Percentiles rank a stretch among this genome's conserved stretches.
These are phyloP conservation scores for Dendrocalamus latiflorus DNA, from an alignment of 202 grass and related monocot species.

Conservation along the genomic window DNA sequence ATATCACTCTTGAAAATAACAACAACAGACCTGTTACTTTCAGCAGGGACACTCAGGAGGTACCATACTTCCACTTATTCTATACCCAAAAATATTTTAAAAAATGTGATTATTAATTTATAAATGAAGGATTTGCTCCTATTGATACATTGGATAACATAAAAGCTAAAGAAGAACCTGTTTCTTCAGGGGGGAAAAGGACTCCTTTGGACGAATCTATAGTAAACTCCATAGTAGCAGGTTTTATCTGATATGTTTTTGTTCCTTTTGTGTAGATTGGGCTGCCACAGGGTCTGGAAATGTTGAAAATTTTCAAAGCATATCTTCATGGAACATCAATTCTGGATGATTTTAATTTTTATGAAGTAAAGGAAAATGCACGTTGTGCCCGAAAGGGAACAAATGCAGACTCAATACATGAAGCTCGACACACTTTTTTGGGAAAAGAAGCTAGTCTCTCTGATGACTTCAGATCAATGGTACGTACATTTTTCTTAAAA, in stretches of 20 bases:
- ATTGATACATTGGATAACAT: neutral
- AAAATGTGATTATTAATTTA: neutral
- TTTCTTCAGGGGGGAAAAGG: neutral
- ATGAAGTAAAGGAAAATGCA: constrained; percentile 51
- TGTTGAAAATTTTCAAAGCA: constrained; percentile 63
- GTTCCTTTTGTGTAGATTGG: constrained; percentile 40
- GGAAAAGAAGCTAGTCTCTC: neutral
- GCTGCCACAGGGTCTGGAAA: constrained; percentile 57
- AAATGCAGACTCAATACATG: constrained; percentile 17
- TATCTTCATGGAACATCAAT: constrained; percentile 49
- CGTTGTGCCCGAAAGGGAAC: constrained; percentile 10
- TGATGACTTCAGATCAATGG: constrained; percentile 34
- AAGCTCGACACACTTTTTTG: constrained; percentile 5
- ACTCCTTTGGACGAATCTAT: neutral
- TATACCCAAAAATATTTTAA: neutral
- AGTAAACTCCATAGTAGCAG: neutral
- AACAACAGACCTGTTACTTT: constrained; percentile 61
- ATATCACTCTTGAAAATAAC: constrained; percentile 88
- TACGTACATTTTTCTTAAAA: constrained; percentile 8
- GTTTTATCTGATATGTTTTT: neutral
- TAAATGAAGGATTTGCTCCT: neutral
- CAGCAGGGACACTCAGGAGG: constrained; percentile 81
- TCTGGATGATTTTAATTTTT: constrained; percentile 78
- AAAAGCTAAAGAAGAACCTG: neutral
- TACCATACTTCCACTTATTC: constrained; percentile 21